A percentile compares a stretch with the other conserved stretches of the same genome.
Conservation (phyloP, 164 flowering plant genomes). For the Vitis amurensis region DNA sequence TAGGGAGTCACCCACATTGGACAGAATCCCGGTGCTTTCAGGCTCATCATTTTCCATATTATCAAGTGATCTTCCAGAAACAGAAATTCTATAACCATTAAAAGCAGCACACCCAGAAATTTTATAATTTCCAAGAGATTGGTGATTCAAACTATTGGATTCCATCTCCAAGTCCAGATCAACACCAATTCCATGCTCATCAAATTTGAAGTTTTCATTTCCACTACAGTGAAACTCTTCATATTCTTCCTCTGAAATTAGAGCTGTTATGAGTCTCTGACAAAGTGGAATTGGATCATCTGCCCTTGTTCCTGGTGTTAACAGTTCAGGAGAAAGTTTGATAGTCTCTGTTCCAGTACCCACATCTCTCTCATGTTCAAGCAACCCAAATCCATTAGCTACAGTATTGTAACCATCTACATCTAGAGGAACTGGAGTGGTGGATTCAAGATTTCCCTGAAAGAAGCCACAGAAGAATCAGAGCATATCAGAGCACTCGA, state of each 20-base stretch:
- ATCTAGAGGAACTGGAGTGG: conserved; percentile 18
- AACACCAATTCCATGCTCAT: conserved; percentile 39
- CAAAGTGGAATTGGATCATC: conserved; percentile 44
- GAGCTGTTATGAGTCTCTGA: conserved; percentile 70
- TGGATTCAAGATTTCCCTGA: conserved; percentile 43
- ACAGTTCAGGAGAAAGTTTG: conserved; percentile 32
- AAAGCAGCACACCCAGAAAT: conserved; percentile 38
- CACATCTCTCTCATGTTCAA: conserved; percentile 28
- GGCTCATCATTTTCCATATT: conserved; percentile 37
- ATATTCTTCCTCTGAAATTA: conserved; percentile 60
- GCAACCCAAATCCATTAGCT: conserved; percentile 33
- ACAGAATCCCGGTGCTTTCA: conserved; percentile 25
- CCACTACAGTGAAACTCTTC: conserved; percentile 29
- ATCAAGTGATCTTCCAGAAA: conserved; percentile 29
- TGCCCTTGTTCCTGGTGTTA: conserved; percentile 16
- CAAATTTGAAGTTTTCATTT: conserved; percentile 37
- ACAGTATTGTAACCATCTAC: conserved; percentile 25
- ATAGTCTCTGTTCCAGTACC: conserved; percentile 19
- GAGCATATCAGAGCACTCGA: neutral
- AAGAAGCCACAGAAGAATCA: conserved; percentile 3
- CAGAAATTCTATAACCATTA: conserved; percentile 50
- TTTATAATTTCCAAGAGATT: conserved; percentile 22
- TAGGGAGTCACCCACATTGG: conserved; percentile 31
- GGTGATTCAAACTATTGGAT: conserved; percentile 32
- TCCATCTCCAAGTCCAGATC: conserved; percentile 51